Conservation (phyloP, 2,329 filamentous ascomycete genomes). For the Ophiostoma himal-ulmi region DNA sequence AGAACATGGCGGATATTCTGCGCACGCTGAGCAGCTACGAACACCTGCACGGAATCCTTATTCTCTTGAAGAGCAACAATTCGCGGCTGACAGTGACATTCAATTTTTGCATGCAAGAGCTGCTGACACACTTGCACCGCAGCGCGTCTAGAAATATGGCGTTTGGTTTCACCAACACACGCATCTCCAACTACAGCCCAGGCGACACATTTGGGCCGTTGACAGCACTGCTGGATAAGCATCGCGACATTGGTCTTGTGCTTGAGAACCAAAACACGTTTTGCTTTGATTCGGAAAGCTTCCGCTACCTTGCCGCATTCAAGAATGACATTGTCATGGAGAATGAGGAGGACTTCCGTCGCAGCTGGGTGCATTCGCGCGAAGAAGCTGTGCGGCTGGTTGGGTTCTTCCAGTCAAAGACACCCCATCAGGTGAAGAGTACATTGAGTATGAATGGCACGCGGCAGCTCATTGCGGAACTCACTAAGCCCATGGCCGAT, state of each 20-base stretch:
- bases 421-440: conserved; percentile 34
- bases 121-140: conserved; percentile 37
- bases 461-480: conserved; percentile 33
- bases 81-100: conserved; percentile 37
- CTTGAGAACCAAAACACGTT: conserved; percentile 34
- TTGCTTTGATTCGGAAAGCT: conserved; percentile 42
- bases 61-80: conserved; percentile 39
- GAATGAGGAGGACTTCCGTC: conserved; percentile 32
- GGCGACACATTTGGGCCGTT: conserved; percentile 38
- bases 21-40: conserved; percentile 33
- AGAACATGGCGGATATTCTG: conserved; percentile 39
- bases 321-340: conserved; percentile 33
- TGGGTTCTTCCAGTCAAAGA: conserved; percentile 29
- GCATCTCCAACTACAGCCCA: conserved; percentile 38
- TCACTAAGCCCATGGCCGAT: conserved; percentile 37
- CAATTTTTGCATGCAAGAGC: conserved; percentile 38
- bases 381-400: conserved; percentile 33
- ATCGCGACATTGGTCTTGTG: conserved; percentile 31
- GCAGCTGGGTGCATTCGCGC: conserved; percentile 37
- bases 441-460: conserved; percentile 39
- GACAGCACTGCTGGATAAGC: conserved; percentile 30
- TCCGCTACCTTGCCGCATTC: conserved; percentile 38
- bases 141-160: conserved; percentile 37
- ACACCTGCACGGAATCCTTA: conserved; percentile 38
- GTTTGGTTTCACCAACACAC: conserved; percentile 41